Evolutionary conservation across 805 yeast species (phyloP), one percentile per base, ranked within the genome.

Genomic region (Grigorovia humatica): DNA sequence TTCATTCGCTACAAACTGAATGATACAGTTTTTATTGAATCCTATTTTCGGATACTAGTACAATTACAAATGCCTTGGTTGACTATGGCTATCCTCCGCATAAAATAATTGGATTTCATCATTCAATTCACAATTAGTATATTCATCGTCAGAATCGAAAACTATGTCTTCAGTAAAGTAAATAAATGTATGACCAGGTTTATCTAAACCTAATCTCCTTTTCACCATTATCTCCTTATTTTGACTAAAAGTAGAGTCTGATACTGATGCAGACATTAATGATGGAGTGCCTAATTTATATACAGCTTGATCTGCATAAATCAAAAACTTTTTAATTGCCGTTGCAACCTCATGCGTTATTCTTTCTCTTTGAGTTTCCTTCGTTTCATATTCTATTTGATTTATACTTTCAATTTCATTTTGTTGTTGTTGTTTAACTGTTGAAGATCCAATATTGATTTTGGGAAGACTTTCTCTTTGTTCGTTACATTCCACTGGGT

Each of bases 231-330:
- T 57, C 54, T 59, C 59, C 46, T 59, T 54, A 29, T 38, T 27
- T 4, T 48, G 51, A 30, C 30, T 43, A 8, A 13, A 19, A 43
- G 43, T 32, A 1, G 44, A 59, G 46, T 62, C 63, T 29, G 54
- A 58, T 27, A 51, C 59, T 1, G 65, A 63, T 38, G 56, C 55
- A 6, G 60, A 66, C 43, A 69, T 50, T 49, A 75, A 74, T 0
- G 83, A 75, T 47, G 80, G 61, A 1, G 83, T 81, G 4, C 82
- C 80, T 57, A 81, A 67, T n/a, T 82, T 81, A 47, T 78, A 77
- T 49, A 81, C 77, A 17, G 79, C 69, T 41, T 71, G 73, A 61
- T 80, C 84, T 1, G 84, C 76, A 47, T 76, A 64, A 52, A 69
- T 66, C 41, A 75, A 57, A 44, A 80, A 60, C 1, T 71, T 67